These are phyloP conservation scores for Pyrenula massariospora DNA, from an alignment of 495 filamentous ascomycete genomes.

Conservation along the genomic window DNA sequence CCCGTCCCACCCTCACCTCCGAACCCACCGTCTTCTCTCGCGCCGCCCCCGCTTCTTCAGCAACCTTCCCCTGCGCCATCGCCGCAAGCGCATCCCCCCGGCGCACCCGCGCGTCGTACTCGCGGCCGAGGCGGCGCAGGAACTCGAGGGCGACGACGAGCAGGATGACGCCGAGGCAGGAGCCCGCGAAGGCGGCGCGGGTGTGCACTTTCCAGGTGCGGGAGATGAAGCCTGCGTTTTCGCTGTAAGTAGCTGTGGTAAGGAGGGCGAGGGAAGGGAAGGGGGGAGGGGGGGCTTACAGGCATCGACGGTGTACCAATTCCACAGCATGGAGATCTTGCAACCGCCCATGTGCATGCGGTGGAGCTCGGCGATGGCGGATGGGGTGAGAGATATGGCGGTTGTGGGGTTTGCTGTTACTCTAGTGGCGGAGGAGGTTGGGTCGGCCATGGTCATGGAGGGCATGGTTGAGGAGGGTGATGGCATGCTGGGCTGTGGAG, in stretches of 20 bases:
- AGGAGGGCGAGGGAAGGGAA: neutral
- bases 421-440: neutral
- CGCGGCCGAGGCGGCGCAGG: slow-evolving; percentile 43
- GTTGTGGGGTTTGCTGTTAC: neutral
- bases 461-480: slow-evolving; percentile 3
- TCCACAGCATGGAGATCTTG: slow-evolving; percentile 60
- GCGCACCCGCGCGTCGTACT: slow-evolving; percentile 48
- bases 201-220: slow-evolving; percentile 52
- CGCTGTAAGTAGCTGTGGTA: neutral
- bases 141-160: slow-evolving; percentile 54
- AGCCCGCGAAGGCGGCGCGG: slow-evolving; percentile 49
- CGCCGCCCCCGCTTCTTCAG: slow-evolving; percentile 3
- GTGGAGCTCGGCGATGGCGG: neutral
- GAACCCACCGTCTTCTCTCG: neutral
- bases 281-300: slow-evolving; percentile 25
- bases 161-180: slow-evolving; percentile 56
- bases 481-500: neutral
- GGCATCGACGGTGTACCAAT: slow-evolving; percentile 59
- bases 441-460: neutral
- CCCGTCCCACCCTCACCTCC: slow-evolving; percentile 10
- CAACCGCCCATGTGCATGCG: slow-evolving; percentile 15
- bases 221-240: slow-evolving; percentile 47
- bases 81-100: slow-evolving; percentile 15
- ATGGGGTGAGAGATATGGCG: too few relatives aligned
- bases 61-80: slow-evolving; percentile 5